phyloP scores from a whole-genome alignment of 1,139 yeast genomes.

The Debaryomyces psychrophilus region DNA sequence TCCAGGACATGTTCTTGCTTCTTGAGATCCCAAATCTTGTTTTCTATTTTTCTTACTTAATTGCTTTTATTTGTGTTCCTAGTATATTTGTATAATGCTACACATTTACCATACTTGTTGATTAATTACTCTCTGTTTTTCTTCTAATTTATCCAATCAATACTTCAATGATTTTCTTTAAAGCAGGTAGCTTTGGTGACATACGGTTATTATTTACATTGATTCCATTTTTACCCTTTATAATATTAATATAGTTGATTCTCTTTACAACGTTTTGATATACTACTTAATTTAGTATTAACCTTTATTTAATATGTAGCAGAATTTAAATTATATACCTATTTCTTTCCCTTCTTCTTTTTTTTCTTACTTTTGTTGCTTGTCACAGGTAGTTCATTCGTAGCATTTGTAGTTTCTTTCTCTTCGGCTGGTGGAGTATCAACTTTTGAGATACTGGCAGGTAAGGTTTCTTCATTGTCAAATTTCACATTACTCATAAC shows the following conservation, averaged over 20 bases:
- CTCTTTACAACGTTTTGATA: not conserved
- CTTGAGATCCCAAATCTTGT: not conserved
- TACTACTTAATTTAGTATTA: not conserved
- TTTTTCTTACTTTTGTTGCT: conserved; percentile 26
- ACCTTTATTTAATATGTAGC: not conserved
- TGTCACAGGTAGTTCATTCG: conserved; percentile 12
- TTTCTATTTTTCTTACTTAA: not conserved
- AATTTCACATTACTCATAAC: conserved; percentile 46
- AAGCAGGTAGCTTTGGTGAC: not conserved
- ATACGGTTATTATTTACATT: not conserved
- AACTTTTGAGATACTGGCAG: conserved; percentile 7
- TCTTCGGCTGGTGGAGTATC: conserved; percentile 14
- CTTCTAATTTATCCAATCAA: not conserved
- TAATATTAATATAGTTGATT: not conserved
- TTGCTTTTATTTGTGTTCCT: not conserved
- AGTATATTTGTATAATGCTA: not conserved
- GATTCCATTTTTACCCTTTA: not conserved
- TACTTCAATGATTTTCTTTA: not conserved
- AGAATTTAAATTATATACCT: conserved; percentile 7
- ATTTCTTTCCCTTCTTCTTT: conserved; percentile 30
- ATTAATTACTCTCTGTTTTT: not conserved
- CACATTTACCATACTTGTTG: not conserved
- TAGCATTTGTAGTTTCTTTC: conserved; percentile 12
- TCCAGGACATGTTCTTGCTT: not conserved
- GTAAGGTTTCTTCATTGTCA: conserved; percentile 25